A percentile compares a stretch with the other conserved stretches of the same genome.
Conservation (phyloP, 495 filamentous ascomycete species). For the Melanomma pulvis-pyrius region DNA sequence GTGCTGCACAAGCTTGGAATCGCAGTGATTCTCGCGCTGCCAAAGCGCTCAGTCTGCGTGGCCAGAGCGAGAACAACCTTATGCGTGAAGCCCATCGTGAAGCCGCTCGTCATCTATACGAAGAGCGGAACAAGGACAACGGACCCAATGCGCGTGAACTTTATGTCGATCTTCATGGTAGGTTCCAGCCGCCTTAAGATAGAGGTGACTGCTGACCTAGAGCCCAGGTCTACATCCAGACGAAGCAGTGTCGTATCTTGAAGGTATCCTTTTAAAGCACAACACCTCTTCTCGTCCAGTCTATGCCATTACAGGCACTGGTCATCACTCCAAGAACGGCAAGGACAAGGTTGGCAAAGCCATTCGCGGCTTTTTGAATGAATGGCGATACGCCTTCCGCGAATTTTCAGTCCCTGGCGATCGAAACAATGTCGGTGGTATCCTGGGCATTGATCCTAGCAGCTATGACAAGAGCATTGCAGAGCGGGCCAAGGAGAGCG, state of each 20-base stretch:
- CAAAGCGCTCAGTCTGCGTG: conserved; percentile 89
- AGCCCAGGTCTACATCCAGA: conserved; percentile 77
- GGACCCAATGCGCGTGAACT: conserved; percentile 63
- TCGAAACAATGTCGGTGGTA: conserved; percentile 84
- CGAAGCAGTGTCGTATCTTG: conserved; percentile 93
- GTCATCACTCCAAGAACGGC: conserved; percentile 96
- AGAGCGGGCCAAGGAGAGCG: conserved; percentile 50
- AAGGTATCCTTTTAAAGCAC: conserved; percentile 82
- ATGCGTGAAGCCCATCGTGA: conserved; percentile 98
- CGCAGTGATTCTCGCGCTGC: conserved; percentile 95
- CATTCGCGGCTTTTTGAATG: conserved; percentile 84
- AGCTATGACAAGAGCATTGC: conserved; percentile 66
- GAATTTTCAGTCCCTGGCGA: conserved; percentile 97
- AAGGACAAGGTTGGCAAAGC: conserved; percentile 99
- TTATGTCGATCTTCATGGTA: conserved; percentile 89
- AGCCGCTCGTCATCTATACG: conserved; percentile 88
- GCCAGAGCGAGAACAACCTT: conserved; percentile 92
- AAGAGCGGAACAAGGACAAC: conserved; percentile 84
- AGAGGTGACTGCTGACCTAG: background rate
- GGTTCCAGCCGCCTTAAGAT: background rate
- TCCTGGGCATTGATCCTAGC: conserved; percentile 87
- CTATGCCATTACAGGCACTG: conserved; percentile 95
- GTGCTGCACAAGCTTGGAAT: conserved; percentile 99
- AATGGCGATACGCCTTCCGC: conserved; percentile 93
- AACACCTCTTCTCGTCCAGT: conserved; percentile 61